Evolutionary conservation across 192 early-diverging fungal genomes (phyloP).

Genomic region (Coemansia sp.): DNA sequence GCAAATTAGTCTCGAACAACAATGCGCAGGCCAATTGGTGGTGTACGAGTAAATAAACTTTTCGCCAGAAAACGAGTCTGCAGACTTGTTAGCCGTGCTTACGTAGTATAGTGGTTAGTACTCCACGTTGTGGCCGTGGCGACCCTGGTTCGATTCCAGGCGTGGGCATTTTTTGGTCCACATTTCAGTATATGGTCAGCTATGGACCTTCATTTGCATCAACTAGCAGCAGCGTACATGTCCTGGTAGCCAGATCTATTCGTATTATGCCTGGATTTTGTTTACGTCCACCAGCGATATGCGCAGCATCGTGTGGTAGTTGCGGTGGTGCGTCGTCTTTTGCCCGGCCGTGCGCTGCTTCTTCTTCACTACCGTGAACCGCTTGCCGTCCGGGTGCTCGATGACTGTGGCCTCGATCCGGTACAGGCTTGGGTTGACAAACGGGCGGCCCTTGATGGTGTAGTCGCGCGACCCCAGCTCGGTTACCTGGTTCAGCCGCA

Average conservation of each 20-base stretch:
- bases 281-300: constrained; percentile 64
- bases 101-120: constrained; percentile 40
- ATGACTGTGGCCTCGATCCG: constrained; percentile 79
- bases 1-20: no score
- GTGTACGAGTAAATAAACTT: no score
- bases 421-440: constrained; percentile 65
- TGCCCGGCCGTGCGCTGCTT: constrained; percentile 73
- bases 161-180: constrained; percentile 16
- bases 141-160: constrained; percentile 46
- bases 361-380: constrained; percentile 69
- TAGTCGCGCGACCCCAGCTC: constrained; percentile 83
- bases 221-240: no score
- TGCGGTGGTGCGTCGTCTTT: constrained; percentile 62
- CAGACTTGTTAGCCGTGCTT: constrained; percentile 8
- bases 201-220: no score
- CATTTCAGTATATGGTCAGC: no score
- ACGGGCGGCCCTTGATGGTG: constrained; percentile 80
- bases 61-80: not conserved
- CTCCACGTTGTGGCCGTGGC: constrained; percentile 44
- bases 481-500: constrained; percentile 77
- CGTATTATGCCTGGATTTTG: not conserved
- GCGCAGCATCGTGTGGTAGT: constrained; percentile 67
- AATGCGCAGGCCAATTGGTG: no score
- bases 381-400: constrained; percentile 79
- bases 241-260: no score